Evolutionary conservation across 2,329 filamentous ascomycete genomes (phyloP).

Genomic region (Neofusicoccum parvum): DNA sequence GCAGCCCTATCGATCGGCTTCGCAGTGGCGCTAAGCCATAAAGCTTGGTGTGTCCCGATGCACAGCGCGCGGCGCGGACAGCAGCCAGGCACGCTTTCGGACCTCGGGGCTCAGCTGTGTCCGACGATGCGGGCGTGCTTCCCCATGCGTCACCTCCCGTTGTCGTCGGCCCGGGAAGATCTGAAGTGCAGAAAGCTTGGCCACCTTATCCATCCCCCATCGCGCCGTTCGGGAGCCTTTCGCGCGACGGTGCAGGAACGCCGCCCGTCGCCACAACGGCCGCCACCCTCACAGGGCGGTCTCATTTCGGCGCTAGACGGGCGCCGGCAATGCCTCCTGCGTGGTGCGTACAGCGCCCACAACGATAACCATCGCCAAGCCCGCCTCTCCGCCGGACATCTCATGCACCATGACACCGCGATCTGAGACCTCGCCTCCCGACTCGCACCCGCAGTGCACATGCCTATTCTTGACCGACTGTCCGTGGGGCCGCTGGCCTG

Average conservation of each 20-base stretch:
- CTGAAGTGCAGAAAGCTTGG: constrained; percentile 2
- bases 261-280: background rate
- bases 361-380: no score
- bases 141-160: background rate
- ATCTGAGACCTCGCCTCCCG: background rate
- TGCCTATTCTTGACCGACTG: background rate
- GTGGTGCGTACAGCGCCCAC: no score
- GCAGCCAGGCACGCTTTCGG: background rate
- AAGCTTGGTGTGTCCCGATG: background rate
- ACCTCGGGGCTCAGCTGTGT: constrained; percentile 1
- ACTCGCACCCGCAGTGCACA: background rate
- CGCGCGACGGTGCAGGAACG: no score
- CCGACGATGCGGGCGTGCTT: background rate
- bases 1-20: background rate
- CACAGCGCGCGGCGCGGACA: background rate
- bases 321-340: no score
- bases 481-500: background rate
- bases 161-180: no score
- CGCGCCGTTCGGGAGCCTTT: background rate
- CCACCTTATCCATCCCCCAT: constrained; percentile 7
- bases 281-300: background rate
- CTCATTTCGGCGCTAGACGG: background rate
- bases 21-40: constrained; percentile 5
- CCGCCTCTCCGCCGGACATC: background rate
- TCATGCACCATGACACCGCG: background rate